phyloP scores from a whole-genome alignment of 768 basidiomycete species.

The Porpolomopsis calyptriformis region DNA sequence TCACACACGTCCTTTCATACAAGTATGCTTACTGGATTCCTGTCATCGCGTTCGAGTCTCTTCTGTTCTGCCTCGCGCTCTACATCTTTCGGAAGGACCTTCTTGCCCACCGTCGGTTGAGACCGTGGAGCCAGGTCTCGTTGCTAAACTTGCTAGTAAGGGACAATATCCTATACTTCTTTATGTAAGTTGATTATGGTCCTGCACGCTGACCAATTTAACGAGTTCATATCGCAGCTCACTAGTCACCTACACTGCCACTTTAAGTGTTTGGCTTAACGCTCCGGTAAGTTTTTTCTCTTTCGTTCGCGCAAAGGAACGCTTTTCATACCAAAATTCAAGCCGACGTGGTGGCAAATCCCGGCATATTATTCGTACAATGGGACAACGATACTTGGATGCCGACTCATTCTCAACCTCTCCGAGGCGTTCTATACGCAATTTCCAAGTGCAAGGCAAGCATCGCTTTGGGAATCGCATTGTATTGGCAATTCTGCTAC shows the following conservation, averaged over 20 bases:
- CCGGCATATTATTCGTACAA: slow-evolving; percentile 17
- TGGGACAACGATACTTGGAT: slow-evolving; percentile 18
- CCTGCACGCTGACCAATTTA: background rate
- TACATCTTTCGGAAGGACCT: slow-evolving; percentile 16
- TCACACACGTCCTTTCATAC: slow-evolving; percentile 12
- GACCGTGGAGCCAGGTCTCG: slow-evolving; percentile 11
- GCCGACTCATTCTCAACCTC: slow-evolving; percentile 23
- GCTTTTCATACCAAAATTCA: background rate
- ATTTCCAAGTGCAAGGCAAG: no score
- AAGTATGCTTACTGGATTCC: slow-evolving; percentile 21
- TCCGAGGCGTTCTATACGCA: slow-evolving; percentile 17
- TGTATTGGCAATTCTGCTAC: background rate
- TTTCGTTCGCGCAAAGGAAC: background rate
- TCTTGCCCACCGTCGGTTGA: slow-evolving; percentile 9
- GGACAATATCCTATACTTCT: slow-evolving; percentile 21
- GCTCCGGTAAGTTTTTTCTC: slow-evolving; percentile 7
- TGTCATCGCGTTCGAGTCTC: slow-evolving; percentile 20
- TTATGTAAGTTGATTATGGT: slow-evolving; percentile 13
- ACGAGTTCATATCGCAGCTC: slow-evolving; percentile 10
- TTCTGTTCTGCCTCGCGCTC: slow-evolving; percentile 19
- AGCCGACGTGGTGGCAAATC: slow-evolving; percentile 17
- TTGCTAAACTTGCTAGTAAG: slow-evolving; percentile 17
- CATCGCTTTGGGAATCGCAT: background rate
- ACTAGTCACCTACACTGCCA: slow-evolving; percentile 17
- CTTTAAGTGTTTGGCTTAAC: slow-evolving; percentile 18